Conservation (phyloP, 2,329 filamentous ascomycete species). For the Fusarium sp. region DNA sequence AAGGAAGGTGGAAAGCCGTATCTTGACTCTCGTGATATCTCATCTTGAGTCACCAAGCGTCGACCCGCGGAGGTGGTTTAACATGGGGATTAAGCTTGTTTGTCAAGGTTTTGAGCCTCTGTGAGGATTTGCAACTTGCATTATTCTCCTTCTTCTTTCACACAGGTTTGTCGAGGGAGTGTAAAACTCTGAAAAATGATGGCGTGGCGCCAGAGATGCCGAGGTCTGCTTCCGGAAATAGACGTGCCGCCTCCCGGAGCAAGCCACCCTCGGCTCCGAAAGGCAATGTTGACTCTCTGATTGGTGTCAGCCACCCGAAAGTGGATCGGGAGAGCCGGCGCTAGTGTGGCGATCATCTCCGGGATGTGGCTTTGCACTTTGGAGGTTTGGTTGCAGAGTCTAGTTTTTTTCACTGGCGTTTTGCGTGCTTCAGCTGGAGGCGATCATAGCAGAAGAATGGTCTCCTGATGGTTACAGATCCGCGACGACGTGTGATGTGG, state of each 20-base stretch:
- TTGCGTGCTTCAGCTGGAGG: neutral
- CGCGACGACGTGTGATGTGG: neutral
- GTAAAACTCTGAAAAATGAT: neutral
- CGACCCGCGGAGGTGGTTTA: neutral
- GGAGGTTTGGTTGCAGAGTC: neutral
- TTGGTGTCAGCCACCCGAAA: slow-evolving; percentile 11
- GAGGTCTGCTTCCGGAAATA: slow-evolving; percentile 9
- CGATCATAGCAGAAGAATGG: neutral
- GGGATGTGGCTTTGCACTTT: neutral
- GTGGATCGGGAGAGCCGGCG: neutral
- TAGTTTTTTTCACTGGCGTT: neutral
- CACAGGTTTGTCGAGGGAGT: neutral
- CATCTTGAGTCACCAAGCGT: neutral
- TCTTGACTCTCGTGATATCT: neutral
- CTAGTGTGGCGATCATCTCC: slow-evolving; percentile 10
- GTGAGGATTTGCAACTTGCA: neutral
- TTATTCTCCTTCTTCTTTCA: neutral
- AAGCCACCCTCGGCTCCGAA: slow-evolving; percentile 25
- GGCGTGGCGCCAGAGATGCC: neutral
- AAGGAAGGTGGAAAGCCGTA: neutral
- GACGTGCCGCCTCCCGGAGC: slow-evolving; percentile 2
- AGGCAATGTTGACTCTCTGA: neutral
- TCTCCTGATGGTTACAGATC: neutral
- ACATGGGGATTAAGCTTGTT: neutral
- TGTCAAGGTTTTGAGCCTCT: neutral